Percentiles rank a stretch among this genome's conserved stretches.
These are phyloP conservation scores for Ceratocystis alfenasii DNA, from an alignment of 2,329 filamentous ascomycete genomes.

Conservation along the genomic window DNA sequence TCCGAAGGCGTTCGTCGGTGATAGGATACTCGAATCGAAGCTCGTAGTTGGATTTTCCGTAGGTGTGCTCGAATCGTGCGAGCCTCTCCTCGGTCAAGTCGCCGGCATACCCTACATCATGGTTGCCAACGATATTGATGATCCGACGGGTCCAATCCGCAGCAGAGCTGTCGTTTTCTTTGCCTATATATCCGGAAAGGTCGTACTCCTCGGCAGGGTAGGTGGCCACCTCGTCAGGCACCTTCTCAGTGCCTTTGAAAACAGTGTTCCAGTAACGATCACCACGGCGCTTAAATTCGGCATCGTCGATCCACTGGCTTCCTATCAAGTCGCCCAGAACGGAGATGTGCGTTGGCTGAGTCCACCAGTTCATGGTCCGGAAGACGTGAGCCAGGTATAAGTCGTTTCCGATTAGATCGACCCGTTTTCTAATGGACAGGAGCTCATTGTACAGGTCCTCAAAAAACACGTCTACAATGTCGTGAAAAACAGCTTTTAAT, in stretches of 20 bases:
- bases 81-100: constrained; percentile 70
- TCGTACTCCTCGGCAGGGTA: constrained; percentile 40
- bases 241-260: constrained; percentile 54
- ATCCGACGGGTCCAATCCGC: constrained; percentile 59
- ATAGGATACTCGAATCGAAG: constrained; percentile 56
- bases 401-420: constrained; percentile 90
- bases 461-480: constrained; percentile 48
- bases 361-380: constrained; percentile 71
- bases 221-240: constrained; percentile 44
- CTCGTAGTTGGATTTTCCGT: constrained; percentile 86
- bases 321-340: constrained; percentile 86
- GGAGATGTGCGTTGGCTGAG: constrained; percentile 69
- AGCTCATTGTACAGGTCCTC: constrained; percentile 59
- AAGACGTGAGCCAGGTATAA: constrained; percentile 91
- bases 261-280: constrained; percentile 69
- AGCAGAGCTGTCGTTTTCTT: constrained; percentile 24
- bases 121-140: constrained; percentile 87
- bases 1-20: constrained; percentile 31
- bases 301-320: constrained; percentile 85
- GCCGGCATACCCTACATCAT: constrained; percentile 92
- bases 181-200: constrained; percentile 39
- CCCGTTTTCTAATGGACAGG: constrained; percentile 57
- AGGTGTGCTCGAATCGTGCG: constrained; percentile 67
- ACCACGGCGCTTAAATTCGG: constrained; percentile 66
- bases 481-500: constrained; percentile 43